Evolutionary conservation across 2,329 filamentous ascomycete genomes (phyloP), one percentile per base, ranked within the genome.

Genomic region (Monosporascus sp.): DNA sequence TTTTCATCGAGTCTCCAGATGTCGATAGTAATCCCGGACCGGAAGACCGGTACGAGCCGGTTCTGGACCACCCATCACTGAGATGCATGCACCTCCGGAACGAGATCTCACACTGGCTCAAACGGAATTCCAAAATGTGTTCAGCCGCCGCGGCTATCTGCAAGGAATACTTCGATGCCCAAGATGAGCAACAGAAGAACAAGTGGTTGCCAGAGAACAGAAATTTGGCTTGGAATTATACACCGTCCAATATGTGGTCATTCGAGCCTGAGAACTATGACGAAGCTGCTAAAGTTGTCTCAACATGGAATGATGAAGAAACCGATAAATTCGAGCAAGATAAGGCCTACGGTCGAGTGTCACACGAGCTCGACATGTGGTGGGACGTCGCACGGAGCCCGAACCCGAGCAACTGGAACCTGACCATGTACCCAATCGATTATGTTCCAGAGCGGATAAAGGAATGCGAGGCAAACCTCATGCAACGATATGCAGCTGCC

Each of bases 301-400:
- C 78, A 0, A 69, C 73, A 1, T 81, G 79, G 77, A 73, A 77
- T 48, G 70, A 75, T 5, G 75, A 83, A 38, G 73, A 80, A 59
- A 67, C 71, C 20, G 77, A 83, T 60, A 83, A 82, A 61, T 82
- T 78, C 54, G 77, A 82, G 61, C 80, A 84, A 62, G 82, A 86
- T 62, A 74, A 73, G 31, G 70, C 72, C 9, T 85, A 85, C 58
- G 81, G 81, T 1, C 76, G 80, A 38, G 82, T 86, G 0, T 87
- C 83, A 1, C 74, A 81, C 57, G 83, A 87, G 65, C 78, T 86
- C 49, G 83, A 87, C 63, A 76, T 75, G 2, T 87, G 83, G 83
- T 87, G 83, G 82, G 74, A 81, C 45, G 76, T 75, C 48, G 80
- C 80, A 43, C 76, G 82, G 41, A 80, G 85, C 55, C 78, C 79